A percentile compares a stretch with the other conserved stretches of the same genome.
Evolutionary conservation across 2,329 filamentous ascomycete genomes (phyloP).

Genomic region (Aspergillus alliaceus): DNA sequence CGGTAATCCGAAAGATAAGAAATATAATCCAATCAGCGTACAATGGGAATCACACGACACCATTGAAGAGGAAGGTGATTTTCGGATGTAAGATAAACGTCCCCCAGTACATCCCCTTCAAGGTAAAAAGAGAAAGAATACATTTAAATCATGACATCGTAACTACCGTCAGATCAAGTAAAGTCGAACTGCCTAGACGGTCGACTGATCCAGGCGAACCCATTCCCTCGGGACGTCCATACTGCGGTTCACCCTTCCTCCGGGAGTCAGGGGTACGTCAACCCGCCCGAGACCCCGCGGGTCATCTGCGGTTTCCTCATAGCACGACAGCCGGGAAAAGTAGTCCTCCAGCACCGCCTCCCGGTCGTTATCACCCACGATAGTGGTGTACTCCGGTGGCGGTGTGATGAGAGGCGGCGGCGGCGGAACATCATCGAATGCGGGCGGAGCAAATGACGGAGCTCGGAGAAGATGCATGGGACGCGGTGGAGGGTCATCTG

Average conservation of each 20-base stretch:
- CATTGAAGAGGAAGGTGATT: background rate
- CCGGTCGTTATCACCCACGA: conserved; percentile 68
- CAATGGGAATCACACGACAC: background rate
- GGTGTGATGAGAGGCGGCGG: conserved; percentile 75
- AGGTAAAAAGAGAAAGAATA: conserved; percentile 1
- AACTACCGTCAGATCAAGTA: background rate
- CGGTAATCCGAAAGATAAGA: background rate
- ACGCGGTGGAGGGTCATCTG: conserved; percentile 50
- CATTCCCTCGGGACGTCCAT: conserved; percentile 64
- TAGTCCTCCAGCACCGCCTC: conserved; percentile 78
- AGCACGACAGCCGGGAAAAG: conserved; percentile 70
- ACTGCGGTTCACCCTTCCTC: conserved; percentile 61
- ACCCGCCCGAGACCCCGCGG: conserved; percentile 46
- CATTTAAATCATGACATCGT: conserved; percentile 4
- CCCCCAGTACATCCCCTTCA: background rate
- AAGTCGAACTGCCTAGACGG: conserved; percentile 2
- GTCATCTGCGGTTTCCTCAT: conserved; percentile 64
- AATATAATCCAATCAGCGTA: background rate
- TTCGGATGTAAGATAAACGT: background rate
- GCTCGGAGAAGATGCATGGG: conserved; percentile 82
- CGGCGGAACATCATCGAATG: conserved; percentile 78
- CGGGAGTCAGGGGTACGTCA: conserved; percentile 64
- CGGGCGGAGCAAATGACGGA: conserved; percentile 84
- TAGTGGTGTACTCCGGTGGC: conserved; percentile 79
- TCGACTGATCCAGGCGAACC: conserved; percentile 42